These are phyloP conservation scores for Boletales sp. DNA, from an alignment of 768 basidiomycete species.

Conservation along the genomic window DNA sequence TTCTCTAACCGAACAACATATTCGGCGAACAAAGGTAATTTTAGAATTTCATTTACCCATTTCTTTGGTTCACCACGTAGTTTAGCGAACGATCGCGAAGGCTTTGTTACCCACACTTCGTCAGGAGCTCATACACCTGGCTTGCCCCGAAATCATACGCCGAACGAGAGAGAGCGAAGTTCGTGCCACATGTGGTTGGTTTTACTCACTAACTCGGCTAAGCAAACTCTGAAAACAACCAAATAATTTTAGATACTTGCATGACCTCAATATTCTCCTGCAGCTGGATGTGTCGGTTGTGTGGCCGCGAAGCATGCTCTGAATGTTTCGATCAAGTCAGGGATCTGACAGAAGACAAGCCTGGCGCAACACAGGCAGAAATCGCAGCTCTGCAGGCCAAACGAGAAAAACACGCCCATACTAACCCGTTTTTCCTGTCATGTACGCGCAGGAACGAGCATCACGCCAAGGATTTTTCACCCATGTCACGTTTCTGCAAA, in stretches of 20 bases:
- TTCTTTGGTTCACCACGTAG: constrained; percentile 10
- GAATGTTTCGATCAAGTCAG: constrained; percentile 75
- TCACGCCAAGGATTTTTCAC: constrained; percentile 61
- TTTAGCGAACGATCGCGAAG: constrained; percentile 61
- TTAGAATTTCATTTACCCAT: not conserved
- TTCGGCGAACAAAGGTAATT: constrained; percentile 58
- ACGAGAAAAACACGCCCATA: constrained; percentile 58
- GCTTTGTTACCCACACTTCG: constrained; percentile 65
- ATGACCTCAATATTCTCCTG: constrained; percentile 90
- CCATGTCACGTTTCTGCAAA: constrained; percentile 73
- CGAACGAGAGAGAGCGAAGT: constrained; percentile 78
- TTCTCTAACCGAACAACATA: constrained; percentile 44
- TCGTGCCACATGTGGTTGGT: constrained; percentile 79
- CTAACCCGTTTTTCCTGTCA: constrained; percentile 70
- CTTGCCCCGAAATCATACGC: constrained; percentile 55
- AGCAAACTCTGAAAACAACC: constrained; percentile 8
- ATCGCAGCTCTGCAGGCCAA: constrained; percentile 46
- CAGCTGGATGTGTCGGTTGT: constrained; percentile 87
- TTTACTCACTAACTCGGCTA: not conserved
- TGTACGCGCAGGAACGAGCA: constrained; percentile 75
- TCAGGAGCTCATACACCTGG: constrained; percentile 61
- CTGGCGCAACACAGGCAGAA: constrained; percentile 46
- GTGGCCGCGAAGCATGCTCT: constrained; percentile 86
- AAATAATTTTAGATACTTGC: constrained; percentile 68
- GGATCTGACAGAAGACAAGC: constrained; percentile 55